phyloP scores from a whole-genome alignment of 2,329 filamentous ascomycete genomes.

The Dryadomyces quercivorus region DNA sequence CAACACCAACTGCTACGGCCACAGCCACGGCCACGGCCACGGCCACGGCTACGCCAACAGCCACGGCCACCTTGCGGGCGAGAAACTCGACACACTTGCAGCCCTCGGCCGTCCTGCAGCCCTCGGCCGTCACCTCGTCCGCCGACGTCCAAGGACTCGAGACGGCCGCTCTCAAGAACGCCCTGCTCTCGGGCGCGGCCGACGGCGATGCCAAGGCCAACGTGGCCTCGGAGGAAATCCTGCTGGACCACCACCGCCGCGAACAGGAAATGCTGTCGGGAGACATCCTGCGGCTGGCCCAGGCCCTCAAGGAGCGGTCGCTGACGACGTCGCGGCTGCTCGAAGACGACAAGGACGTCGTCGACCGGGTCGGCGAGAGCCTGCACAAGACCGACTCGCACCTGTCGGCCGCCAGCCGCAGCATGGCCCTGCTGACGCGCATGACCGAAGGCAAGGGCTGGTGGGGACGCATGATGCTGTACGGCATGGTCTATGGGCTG shows the following conservation, averaged over 20 bases:
- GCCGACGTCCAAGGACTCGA: slow-evolving; percentile 5
- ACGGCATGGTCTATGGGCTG: slow-evolving; percentile 70
- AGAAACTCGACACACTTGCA: neutral
- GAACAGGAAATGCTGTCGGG: slow-evolving; percentile 77
- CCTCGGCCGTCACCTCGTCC: slow-evolving; percentile 2
- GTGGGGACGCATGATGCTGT: slow-evolving; percentile 74
- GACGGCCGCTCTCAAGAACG: slow-evolving; percentile 24
- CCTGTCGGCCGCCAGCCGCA: slow-evolving; percentile 62
- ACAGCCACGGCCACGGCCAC: slow-evolving; percentile 1
- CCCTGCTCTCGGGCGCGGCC: slow-evolving; percentile 1
- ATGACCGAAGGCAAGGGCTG: slow-evolving; percentile 86
- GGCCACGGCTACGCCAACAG: neutral
- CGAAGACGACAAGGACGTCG: slow-evolving; percentile 57
- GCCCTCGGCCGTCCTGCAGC: too few species aligned
- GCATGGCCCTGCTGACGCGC: slow-evolving; percentile 63
- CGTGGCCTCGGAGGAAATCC: slow-evolving; percentile 49
- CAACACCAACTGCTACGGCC: slow-evolving; percentile 2
- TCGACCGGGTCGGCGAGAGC: slow-evolving; percentile 59
- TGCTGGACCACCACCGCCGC: slow-evolving; percentile 62
- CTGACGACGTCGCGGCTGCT: slow-evolving; percentile 59
- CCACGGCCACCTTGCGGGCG: neutral
- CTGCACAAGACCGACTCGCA: slow-evolving; percentile 65
- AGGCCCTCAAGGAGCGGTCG: slow-evolving; percentile 63
- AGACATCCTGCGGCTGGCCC: slow-evolving; percentile 71
- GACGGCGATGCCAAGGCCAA: slow-evolving; percentile 18